Evolutionary conservation across 495 filamentous ascomycete species (phyloP), one percentile per base, ranked within the genome.

Genomic region (Lophiostoma macrostomum): DNA sequence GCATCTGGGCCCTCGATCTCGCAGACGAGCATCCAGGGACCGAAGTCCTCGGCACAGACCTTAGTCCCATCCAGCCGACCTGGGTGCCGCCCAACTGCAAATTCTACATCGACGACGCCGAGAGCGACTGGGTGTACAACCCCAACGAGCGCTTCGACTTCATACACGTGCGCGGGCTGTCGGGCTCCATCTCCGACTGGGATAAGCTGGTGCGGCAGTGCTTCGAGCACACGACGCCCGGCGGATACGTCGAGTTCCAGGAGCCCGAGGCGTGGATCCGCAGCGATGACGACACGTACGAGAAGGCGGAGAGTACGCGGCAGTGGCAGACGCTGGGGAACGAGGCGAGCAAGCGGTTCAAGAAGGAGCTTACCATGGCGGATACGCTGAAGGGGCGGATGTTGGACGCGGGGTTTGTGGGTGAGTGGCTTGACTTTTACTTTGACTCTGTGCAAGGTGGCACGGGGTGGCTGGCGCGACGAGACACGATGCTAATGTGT

Each of bases 71-170:
- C 28, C 65, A 65, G 42, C 67, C 67, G 1, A 47, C 47, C 10
- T 43, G 47, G 31, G 64, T 68, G 23, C 65, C 67, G 5, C 63
- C 64, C 1, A 70, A 70, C 52, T 36, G 53, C 6, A 44, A 48
- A 13, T 70, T 70, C 59, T 44, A 64, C 32, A 53, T 70, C 56
- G 61, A 65, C 36, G 66, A 70, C 39, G 53, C 50, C 19, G 57
- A 63, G 32, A 40, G 32, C 41, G 59, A 59, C 5, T 69, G 61
- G 64, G 50, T 61, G 28, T 67, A 64, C 25, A 24, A 29, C 13
- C 47, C 41, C 6, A 39, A 42, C 47, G 46, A 50, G 32, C 25
- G 50, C 18, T 67, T 69, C 50, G 67, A 69, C 42, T 53, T 67
- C 44, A 57, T 69, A 37, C 64, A 69, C 38, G 38, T 57, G 24